Evolutionary conservation across 495 filamentous ascomycete species (phyloP), one percentile per base, ranked within the genome.

Genomic region (Cercophora samala): DNA sequence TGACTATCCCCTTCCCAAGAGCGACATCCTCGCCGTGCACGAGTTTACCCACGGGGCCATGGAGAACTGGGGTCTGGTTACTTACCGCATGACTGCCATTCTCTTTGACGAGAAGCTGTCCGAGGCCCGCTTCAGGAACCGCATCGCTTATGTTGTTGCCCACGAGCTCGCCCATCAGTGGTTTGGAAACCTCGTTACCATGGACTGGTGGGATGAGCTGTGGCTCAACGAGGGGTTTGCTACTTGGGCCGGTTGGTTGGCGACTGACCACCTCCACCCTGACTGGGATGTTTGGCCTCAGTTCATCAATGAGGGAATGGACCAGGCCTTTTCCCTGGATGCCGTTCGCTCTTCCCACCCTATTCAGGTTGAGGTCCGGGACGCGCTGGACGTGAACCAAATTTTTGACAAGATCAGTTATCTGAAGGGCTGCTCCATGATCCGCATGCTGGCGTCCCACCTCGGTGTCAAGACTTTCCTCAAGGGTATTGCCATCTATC

Each of bases 211-310:
- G 95, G 93, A 90, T 75, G 95, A 96, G 77, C 84, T 99, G 23
- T 99, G 95, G 94, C 85, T 98, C 15, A 96, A 96, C 68, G 94
- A 98, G 77, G 94, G 93, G 2, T 99, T 99, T 77, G 95, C 95
- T 23, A 99, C 95, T 4, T 97, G 94, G 95, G 92, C 97, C 60
- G 94, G 94, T 60, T 99, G 94, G 94, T 85, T 93, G 61, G 94
- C 94, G 18, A 88, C 92, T 23, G 91, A 97, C 76, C 87, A 95
- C 75, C 88, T 97, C 67, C 90, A 97, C 79, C 94, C 93, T 5
- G 93, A 96, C 62, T 97, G 93, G 92, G 88, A 97, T 71, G 87
- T 97, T 29, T 97, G 93, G 93, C 90, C 89, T 54, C 91, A 96
- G 81, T 99, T 97, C 81, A 91, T 97, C 69, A 90, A 91, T 78